Conservation (phyloP, 345 rosid genomes). For the Camelina sativa region DNA sequence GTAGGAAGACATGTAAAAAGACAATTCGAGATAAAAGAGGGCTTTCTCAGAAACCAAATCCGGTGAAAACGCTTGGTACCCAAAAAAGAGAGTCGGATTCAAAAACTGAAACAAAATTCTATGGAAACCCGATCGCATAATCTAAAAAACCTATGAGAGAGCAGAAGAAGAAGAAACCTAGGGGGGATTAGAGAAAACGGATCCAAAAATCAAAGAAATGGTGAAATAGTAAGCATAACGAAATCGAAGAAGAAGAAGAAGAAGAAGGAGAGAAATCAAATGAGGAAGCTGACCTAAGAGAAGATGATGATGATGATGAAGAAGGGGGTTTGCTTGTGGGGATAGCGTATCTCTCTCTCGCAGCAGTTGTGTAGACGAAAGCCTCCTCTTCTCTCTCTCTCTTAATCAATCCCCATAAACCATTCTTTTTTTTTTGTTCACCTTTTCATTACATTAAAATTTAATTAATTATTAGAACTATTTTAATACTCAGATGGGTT, state of each 20-base stretch:
- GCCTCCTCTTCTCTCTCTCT: constrained; percentile 16
- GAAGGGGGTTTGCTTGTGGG: constrained; percentile 39
- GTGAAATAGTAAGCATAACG: not conserved
- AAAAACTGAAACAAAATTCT: not conserved
- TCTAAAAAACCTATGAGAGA: not conserved
- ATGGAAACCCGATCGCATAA: constrained; percentile 23
- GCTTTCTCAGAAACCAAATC: not conserved
- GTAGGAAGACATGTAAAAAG: not conserved
- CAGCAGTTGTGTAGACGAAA: constrained; percentile 32
- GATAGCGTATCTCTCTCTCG: constrained; percentile 34
- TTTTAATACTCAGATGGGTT: too few relatives aligned
- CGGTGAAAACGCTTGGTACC: too few relatives aligned
- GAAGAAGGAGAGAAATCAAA: not conserved
- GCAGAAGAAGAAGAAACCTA: constrained; percentile 28
- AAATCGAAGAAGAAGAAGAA: constrained; percentile 11
- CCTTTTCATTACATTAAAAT: constrained; percentile 30
- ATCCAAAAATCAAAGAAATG: constrained; percentile 21
- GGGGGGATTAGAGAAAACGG: not conserved
- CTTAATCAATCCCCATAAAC: constrained; percentile 18
- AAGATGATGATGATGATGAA: not conserved
- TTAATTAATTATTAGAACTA: not conserved
- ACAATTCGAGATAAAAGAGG: not conserved
- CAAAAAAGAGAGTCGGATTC: not conserved
- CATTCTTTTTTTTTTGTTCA: constrained; percentile 6
- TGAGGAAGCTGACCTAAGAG: constrained; percentile 37